phyloP scores from a whole-genome alignment of 148 eudicot species.

The Vaccinium darrowii region DNA sequence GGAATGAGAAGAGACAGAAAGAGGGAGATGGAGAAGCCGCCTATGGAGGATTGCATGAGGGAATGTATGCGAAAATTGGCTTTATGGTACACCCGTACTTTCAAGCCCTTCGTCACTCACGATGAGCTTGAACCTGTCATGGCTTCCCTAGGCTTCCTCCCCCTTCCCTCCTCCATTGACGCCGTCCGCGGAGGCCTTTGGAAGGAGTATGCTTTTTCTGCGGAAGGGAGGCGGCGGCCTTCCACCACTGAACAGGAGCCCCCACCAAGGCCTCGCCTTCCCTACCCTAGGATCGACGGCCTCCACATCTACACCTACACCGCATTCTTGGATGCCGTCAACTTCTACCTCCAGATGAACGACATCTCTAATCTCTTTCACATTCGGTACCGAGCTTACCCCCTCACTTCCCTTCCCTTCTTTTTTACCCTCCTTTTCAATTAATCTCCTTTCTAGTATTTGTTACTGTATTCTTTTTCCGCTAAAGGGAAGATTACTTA shows the following conservation, averaged over 20 bases:
- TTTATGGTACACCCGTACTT: constrained; percentile 47
- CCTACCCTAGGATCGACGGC: constrained; percentile 54
- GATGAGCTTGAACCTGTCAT: constrained; percentile 59
- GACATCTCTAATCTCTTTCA: constrained; percentile 53
- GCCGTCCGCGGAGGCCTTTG: constrained; percentile 9
- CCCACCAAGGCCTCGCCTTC: constrained; percentile 38
- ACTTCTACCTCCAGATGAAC: constrained; percentile 31
- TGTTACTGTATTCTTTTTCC: background rate
- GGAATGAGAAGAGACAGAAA: background rate
- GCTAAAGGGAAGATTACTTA: background rate
- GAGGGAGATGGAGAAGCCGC: background rate
- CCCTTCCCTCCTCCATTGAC: background rate
- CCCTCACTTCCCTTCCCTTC: background rate
- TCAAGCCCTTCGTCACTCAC: constrained; percentile 52
- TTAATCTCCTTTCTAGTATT: background rate
- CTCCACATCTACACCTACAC: constrained; percentile 48
- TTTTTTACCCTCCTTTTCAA: background rate
- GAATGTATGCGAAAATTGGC: constrained; percentile 42
- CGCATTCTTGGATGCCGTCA: constrained; percentile 56
- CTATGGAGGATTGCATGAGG: constrained; percentile 26
- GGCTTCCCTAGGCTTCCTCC: constrained; percentile 45
- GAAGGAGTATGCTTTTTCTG: constrained; percentile 43
- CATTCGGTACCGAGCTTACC: constrained; percentile 33
- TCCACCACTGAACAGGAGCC: background rate
- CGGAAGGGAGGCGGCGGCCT: background rate